Evolutionary conservation across 441 rosid genomes (phyloP).

Genomic region (Pelargonium myrrhifolium): DNA sequence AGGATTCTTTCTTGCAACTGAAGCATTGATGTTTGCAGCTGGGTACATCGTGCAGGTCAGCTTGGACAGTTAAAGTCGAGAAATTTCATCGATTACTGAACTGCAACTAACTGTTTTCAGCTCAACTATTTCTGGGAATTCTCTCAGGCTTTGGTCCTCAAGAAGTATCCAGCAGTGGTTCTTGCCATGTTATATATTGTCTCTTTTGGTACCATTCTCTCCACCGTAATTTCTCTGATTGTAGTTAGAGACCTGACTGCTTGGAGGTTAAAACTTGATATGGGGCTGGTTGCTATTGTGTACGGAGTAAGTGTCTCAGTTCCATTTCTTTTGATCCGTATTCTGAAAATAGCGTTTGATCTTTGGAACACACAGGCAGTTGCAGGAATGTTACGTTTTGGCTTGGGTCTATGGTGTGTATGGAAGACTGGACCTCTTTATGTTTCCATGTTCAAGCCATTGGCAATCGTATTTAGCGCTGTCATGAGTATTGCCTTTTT

Average conservation of each 20-base stretch:
- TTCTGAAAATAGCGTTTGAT: too few species aligned
- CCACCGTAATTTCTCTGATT: slow-evolving; percentile 26
- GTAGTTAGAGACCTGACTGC: slow-evolving; percentile 30
- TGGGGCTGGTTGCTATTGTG: slow-evolving; percentile 24
- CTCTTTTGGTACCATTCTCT: slow-evolving; percentile 24
- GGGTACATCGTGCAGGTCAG: neutral
- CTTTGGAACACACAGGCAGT: neutral
- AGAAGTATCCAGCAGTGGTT: slow-evolving; percentile 34
- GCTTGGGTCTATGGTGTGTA: slow-evolving; percentile 24
- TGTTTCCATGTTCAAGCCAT: slow-evolving; percentile 41
- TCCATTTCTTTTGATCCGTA: neutral
- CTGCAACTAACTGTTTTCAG: neutral
- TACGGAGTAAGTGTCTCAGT: slow-evolving; percentile 12
- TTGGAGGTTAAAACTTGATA: slow-evolving; percentile 32
- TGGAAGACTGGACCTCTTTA: slow-evolving; percentile 28
- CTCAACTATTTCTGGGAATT: neutral
- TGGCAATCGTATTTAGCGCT: slow-evolving; percentile 26
- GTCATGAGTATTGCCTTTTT: slow-evolving; percentile 22
- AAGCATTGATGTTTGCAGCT: neutral
- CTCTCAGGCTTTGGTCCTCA: slow-evolving; percentile 34
- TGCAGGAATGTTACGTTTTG: neutral
- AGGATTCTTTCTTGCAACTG: slow-evolving; percentile 21
- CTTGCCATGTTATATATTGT: slow-evolving; percentile 24
- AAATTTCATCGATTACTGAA: too few species aligned
- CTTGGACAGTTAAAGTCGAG: neutral